Base-by-base conservation (phyloP, 108 stramenopile species). In the Epipyxis sp. region DNA sequence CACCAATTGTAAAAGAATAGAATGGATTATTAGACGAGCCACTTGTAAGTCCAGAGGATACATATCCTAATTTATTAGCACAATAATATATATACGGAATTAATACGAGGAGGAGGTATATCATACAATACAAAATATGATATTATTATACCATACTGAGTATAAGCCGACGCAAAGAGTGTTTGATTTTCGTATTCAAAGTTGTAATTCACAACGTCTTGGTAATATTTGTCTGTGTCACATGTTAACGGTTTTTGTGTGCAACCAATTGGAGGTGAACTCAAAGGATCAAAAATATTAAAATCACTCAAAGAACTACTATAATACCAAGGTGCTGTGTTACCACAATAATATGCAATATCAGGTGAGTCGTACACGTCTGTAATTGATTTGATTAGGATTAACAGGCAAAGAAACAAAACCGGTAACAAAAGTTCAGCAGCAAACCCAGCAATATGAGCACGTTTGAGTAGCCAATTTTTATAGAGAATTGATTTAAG, bases 1-100 rank as follows among this genome's bases (percentile, higher is more conserved):
- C 85, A 30, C 78, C 85, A 35, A 85, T 80, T 30, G 82, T 85
- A 16, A 85, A 59, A 34, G 74, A 80, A 79, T 84, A 84, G 74
- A 82, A 44, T 25, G 69, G 69, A 42, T 65, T 65, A 32, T 65
- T 32, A 37, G 13, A 10, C 10, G 3, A 10, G 3, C 61, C 61
- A 65, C 34, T 35, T 29, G 34, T 65, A 32, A 32, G 10, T 6
- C 34, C 27, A 29, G 61, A 65, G 20, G 20, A 32, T 32, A 65
- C 25, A 37, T 35, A 74, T 10, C 50, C 46, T 50, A 50, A n/a
- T n/a, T n/a, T n/a, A n/a, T n/a, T n/a, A n/a, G n/a, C n/a, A n/a
- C n/a, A n/a, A n/a, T n/a, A n/a, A n/a, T n/a, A n/a, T n/a, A n/a
- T n/a, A n/a, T n/a, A n/a, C n/a, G n/a, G n/a, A n/a, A n/a, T n/a